These are phyloP conservation scores for Glycine soja DNA, from an alignment of 306 rosid species.

Conservation along the genomic window DNA sequence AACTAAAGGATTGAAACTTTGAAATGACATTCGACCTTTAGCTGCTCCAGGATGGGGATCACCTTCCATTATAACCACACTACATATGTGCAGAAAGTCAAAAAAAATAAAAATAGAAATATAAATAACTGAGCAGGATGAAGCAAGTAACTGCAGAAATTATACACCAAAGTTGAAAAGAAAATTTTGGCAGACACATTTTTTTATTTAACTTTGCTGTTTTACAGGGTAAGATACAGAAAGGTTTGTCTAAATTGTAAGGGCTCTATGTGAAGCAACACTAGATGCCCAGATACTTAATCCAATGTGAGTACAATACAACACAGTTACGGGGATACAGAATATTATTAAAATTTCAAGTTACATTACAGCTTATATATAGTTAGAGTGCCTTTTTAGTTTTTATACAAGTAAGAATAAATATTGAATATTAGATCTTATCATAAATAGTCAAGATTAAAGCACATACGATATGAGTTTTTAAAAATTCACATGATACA, in stretches of 20 bases:
- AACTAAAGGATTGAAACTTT: slow-evolving; percentile 80
- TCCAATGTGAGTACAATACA: neutral
- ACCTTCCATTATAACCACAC: slow-evolving; percentile 86
- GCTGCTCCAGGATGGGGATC: slow-evolving; percentile 88
- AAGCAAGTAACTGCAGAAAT: slow-evolving; percentile 20
- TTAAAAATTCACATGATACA: neutral
- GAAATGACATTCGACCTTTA: slow-evolving; percentile 90
- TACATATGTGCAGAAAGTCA: slow-evolving; percentile 45
- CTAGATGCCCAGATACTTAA: neutral
- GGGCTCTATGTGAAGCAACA: slow-evolving; percentile 13
- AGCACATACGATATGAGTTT: neutral
- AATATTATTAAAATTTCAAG: neutral
- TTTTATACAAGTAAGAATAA: neutral
- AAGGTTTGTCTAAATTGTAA: neutral
- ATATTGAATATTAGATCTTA: neutral
- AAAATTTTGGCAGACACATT: neutral
- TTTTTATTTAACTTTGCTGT: neutral
- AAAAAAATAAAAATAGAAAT: neutral
- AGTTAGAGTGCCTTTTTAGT: neutral
- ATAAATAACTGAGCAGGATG: slow-evolving; percentile 26
- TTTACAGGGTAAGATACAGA: neutral
- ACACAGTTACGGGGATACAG: neutral
- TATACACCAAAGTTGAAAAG: slow-evolving; percentile 4
- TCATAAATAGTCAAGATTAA: neutral
- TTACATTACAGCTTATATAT: neutral